phyloP scores from a whole-genome alignment of 306 rosid genomes.

The Styphnolobium japonicum region DNA sequence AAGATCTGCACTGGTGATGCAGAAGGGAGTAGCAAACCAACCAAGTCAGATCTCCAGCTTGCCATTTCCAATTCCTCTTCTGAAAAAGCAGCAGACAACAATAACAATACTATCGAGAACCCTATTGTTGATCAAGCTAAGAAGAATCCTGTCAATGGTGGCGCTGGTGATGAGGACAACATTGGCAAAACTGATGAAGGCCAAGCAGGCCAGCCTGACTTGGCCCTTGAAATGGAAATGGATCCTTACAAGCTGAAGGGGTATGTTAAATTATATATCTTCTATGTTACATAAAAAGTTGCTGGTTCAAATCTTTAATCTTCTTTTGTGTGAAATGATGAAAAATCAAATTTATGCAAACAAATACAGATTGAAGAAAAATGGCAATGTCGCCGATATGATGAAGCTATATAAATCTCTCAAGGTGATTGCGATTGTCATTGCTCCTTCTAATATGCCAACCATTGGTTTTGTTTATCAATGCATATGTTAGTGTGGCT shows the following conservation, averaged over 20 bases:
- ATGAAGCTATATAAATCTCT: background rate
- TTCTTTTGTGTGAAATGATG: background rate
- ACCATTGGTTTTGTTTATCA: background rate
- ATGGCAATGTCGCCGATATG: background rate
- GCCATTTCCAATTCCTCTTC: background rate
- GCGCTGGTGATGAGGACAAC: no score
- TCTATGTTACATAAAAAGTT: no score
- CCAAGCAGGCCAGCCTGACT: background rate
- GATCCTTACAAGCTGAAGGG: slow-evolving; percentile 26
- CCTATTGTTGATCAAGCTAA: background rate
- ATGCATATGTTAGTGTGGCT: background rate
- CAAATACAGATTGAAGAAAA: background rate
- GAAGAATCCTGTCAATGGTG: background rate
- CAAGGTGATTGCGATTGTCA: slow-evolving; percentile 21
- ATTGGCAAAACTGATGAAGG: background rate
- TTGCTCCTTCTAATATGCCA: no score
- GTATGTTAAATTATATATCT: background rate
- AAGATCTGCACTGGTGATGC: background rate
- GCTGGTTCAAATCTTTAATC: background rate
- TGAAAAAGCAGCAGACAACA: background rate
- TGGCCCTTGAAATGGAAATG: background rate
- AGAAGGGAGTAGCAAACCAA: background rate
- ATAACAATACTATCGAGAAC: background rate
- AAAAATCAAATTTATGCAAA: background rate
- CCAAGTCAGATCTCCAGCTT: background rate